Evolutionary conservation across 257 asterid genomes (phyloP).

Genomic region (Echites panduratus): DNA sequence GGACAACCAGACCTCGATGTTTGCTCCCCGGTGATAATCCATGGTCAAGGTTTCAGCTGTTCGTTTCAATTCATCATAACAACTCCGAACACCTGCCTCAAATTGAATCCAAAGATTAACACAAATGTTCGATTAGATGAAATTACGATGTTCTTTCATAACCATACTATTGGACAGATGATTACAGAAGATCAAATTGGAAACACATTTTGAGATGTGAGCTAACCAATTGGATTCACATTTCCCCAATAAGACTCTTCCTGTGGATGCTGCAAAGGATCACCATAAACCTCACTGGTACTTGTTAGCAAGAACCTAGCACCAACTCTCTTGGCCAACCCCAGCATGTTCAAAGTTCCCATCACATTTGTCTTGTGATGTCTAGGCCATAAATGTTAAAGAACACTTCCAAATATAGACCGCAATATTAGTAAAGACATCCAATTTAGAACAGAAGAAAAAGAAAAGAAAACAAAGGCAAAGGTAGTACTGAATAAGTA

Average conservation of each 20-base stretch:
- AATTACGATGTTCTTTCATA: no score
- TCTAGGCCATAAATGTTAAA: conserved; percentile 41
- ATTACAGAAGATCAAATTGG: not conserved
- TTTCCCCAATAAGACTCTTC: conserved; percentile 89
- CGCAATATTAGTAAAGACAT: not conserved
- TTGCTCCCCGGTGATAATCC: conserved; percentile 89
- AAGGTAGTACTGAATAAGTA: not conserved
- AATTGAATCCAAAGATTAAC: conserved; percentile 7
- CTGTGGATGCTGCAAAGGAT: conserved; percentile 87
- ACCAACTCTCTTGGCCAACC: conserved; percentile 79
- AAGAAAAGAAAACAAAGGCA: not conserved
- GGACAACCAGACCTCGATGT: conserved; percentile 49
- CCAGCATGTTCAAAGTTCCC: conserved; percentile 97
- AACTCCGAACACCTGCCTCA: conserved; percentile 74
- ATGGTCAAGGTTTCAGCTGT: conserved; percentile 84
- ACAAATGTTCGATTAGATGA: no score
- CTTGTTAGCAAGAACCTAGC: conserved; percentile 84
- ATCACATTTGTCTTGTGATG: conserved; percentile 92
- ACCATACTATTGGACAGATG: no score
- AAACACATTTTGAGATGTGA: not conserved
- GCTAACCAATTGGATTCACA: conserved; percentile 84
- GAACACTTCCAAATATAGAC: conserved; percentile 17
- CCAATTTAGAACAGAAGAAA: no score
- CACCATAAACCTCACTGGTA: conserved; percentile 92
- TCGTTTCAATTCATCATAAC: conserved; percentile 89